Evolutionary conservation across 805 yeast genomes (phyloP).

Genomic region (Yamadazyma insecticola): DNA sequence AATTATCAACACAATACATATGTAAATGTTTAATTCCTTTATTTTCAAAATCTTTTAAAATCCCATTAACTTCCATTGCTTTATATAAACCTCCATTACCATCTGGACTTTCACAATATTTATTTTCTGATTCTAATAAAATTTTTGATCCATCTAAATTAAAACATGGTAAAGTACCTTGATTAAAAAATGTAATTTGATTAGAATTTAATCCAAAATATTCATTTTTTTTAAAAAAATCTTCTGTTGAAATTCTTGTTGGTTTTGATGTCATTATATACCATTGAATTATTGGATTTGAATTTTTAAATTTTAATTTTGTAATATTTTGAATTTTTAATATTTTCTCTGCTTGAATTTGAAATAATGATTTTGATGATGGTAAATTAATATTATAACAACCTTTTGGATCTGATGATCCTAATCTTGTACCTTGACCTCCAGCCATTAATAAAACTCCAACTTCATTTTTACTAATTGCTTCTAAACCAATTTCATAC

Average conservation of each 20-base stretch:
- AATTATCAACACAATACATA: slow-evolving; percentile 96
- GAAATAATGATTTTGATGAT: slow-evolving; percentile 78
- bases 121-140: slow-evolving; percentile 50
- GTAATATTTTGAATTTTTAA: slow-evolving; percentile 58
- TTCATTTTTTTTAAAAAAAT: slow-evolving; percentile 54
- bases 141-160: slow-evolving; percentile 64
- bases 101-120: slow-evolving; percentile 85
- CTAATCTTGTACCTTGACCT: slow-evolving; percentile 96
- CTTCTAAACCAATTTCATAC: slow-evolving; percentile 55
- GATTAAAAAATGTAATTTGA: slow-evolving; percentile 81
- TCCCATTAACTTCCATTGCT: slow-evolving; percentile 62
- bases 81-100: slow-evolving; percentile 97
- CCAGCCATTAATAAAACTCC: slow-evolving; percentile 95
- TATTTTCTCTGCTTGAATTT: slow-evolving; percentile 88
- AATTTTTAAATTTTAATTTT: slow-evolving; percentile 17
- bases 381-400: slow-evolving; percentile 87
- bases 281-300: slow-evolving; percentile 55
- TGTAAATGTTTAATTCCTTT: slow-evolving; percentile 85
- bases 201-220: slow-evolving; percentile 65
- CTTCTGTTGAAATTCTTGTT: slow-evolving; percentile 71
- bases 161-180: slow-evolving; percentile 93
- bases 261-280: slow-evolving; percentile 95
- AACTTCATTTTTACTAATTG: slow-evolving; percentile 68
- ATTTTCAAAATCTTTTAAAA: slow-evolving; percentile 60
- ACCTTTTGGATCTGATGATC: slow-evolving; percentile 89